Percentiles rank a stretch among this genome's conserved stretches.
Conservation (phyloP, 1,284 basidiomycete genomes). For the Neolentinus lepideus region DNA sequence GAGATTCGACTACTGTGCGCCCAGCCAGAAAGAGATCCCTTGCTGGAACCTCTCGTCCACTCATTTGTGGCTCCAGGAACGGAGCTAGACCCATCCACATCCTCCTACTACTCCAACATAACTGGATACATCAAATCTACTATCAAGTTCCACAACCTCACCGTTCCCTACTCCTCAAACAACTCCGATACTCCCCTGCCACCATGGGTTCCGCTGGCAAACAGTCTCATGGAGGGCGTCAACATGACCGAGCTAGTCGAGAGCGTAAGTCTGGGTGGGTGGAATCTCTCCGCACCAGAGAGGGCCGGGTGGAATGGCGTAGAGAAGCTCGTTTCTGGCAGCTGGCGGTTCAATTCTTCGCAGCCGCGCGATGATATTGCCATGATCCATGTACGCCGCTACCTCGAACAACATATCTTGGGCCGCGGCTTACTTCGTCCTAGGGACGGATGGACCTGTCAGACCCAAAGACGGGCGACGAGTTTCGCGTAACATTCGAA, state of each 20-base stretch:
- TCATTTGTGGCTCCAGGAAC: constrained; percentile 40
- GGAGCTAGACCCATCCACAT: constrained; percentile 33
- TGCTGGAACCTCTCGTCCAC: constrained; percentile 41
- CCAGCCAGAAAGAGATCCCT: constrained; percentile 45
- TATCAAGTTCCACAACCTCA: constrained; percentile 56
- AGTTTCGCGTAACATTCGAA: constrained; percentile 63
- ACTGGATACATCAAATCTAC: constrained; percentile 71
- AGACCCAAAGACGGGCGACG: constrained; percentile 41
- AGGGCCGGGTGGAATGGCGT: constrained; percentile 59
- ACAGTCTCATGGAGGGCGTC: constrained; percentile 36
- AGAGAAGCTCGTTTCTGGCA: constrained; percentile 40
- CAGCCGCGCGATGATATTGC: constrained; percentile 38
- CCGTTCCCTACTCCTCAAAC: constrained; percentile 29
- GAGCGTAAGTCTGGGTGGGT: constrained; percentile 38
- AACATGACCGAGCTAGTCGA: constrained; percentile 39
- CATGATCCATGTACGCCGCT: constrained; percentile 52
- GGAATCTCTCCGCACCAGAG: constrained; percentile 63
- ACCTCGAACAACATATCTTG: neutral
- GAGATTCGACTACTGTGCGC: neutral
- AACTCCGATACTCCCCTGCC: constrained; percentile 10
- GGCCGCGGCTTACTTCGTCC: constrained; percentile 2
- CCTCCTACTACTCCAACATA: constrained; percentile 67
- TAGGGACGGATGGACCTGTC: constrained; percentile 69
- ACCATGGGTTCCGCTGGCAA: constrained; percentile 44
- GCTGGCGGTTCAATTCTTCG: constrained; percentile 16